Conservation (phyloP, 2,329 filamentous ascomycete genomes). For the Coniosporium tulheliwenetii region DNA sequence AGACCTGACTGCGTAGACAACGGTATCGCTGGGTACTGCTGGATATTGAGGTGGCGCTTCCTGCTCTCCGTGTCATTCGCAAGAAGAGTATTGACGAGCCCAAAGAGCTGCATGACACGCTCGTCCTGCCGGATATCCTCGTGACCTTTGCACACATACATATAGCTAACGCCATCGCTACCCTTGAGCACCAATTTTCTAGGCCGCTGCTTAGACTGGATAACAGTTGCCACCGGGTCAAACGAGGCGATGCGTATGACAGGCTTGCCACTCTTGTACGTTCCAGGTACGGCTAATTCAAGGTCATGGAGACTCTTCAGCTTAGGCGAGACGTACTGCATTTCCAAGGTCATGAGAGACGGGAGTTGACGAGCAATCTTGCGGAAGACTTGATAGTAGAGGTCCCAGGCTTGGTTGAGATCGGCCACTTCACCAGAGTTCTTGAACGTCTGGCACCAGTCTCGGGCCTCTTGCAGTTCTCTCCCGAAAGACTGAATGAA, state of each 20-base stretch:
- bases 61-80: slow-evolving; percentile 90
- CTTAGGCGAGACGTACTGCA: slow-evolving; percentile 94
- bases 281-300: slow-evolving; percentile 89
- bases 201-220: slow-evolving; percentile 92
- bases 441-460: slow-evolving; percentile 90
- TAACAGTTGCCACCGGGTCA: slow-evolving; percentile 77
- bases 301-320: slow-evolving; percentile 73
- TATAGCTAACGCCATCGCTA: slow-evolving; percentile 75
- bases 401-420: slow-evolving; percentile 95
- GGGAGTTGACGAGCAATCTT: slow-evolving; percentile 87
- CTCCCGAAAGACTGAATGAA: slow-evolving; percentile 96
- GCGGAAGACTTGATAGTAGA: slow-evolving; percentile 97
- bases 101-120: slow-evolving; percentile 98
- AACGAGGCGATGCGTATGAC: slow-evolving; percentile 80
- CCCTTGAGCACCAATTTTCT: slow-evolving; percentile 77
- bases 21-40: slow-evolving; percentile 91
- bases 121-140: slow-evolving; percentile 99
- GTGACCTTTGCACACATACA: slow-evolving; percentile 92
- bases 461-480: slow-evolving; percentile 83
- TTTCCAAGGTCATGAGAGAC: slow-evolving; percentile 79
- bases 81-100: slow-evolving; percentile 89
- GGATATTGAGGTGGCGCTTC: slow-evolving; percentile 92
- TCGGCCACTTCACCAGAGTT: slow-evolving; percentile 82
- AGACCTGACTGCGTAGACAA: slow-evolving; percentile 92
- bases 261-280: slow-evolving; percentile 66